phyloP scores from a whole-genome alignment of 805 yeast species.

The Zygotorulaspora chibaensis region DNA sequence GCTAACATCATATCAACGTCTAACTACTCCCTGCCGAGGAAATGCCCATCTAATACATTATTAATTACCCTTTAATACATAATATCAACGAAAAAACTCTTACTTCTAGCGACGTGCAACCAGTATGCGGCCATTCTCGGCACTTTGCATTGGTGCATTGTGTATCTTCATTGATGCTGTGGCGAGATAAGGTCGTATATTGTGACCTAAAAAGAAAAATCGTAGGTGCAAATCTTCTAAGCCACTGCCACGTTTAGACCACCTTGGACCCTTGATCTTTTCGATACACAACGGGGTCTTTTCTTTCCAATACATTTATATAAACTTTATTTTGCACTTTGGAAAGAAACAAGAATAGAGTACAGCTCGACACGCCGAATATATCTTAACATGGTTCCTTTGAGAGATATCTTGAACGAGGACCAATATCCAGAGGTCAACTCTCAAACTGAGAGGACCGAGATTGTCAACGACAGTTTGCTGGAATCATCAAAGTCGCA shows the following conservation, averaged over 20 bases:
- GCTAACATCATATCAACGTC: background rate
- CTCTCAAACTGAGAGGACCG: background rate
- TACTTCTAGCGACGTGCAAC: background rate
- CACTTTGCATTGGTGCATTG: too few species aligned
- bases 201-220: too few species aligned
- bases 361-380: too few species aligned
- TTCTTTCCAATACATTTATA: too few species aligned
- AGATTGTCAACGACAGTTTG: background rate
- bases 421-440: slow-evolving; percentile 6
- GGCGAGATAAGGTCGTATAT: too few species aligned
- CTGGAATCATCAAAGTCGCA: background rate
- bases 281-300: too few species aligned
- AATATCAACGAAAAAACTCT: background rate
- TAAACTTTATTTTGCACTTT: too few species aligned
- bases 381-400: slow-evolving; percentile 12
- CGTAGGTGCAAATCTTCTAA: too few species aligned
- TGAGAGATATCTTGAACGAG: slow-evolving; percentile 18
- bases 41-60: background rate
- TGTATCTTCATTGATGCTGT: too few species aligned
- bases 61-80: background rate
- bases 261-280: too few species aligned
- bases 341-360: background rate
- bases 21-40: too few species aligned
- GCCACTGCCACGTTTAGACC: too few species aligned
- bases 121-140: background rate